Evolutionary conservation across 768 basidiomycete species (phyloP), one percentile per base, ranked within the genome.

Genomic region (Podaxis sp.): DNA sequence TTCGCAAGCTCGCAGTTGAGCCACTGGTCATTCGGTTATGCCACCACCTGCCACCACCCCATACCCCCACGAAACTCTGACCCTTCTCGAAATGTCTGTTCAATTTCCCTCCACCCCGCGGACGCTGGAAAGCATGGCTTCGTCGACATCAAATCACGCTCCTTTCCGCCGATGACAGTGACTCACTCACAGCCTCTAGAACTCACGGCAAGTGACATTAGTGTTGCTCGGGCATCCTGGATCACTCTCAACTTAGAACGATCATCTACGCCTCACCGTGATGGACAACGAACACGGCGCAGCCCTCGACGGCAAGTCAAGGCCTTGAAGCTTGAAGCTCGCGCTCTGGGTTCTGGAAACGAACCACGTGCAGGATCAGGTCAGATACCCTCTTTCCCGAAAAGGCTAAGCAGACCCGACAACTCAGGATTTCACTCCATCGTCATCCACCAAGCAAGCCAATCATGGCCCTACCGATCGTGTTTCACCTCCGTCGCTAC

Each of bases 21-120:
- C 49, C 58, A 59, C 50, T 43, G 11, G 6, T 12, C 40, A 13
- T 36, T 17, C n/a, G 11, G 47, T 8, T 19, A 19, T 41, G 47
- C 49, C 49, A 47, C 41, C 36, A n/a, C 47, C 33, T 46, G 36
- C 37, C 58, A 33, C 33, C 33, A 33, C 33, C 27, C 27, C 27
- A 29, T 29, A 29, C 27, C 50, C 41, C 65, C 70, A 73, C 71
- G 67, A 66, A 73, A 67, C 59, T 65, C 66, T 69, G 66, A 37
- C 72, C 66, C 69, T 73, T 72, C 64, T 69, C 56, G 64, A 66
- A 63, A 52, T 60, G 29, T 41, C 40, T 56, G 58, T n/a, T 4
- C 25, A 15, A 52, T 56, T 54, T 64, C 55, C 66, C 63, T 58
- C 62, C 66, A 58, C 61, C 67, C 66, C 64, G 68, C 67, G 68